Evolutionary conservation across 2,329 filamentous ascomycete genomes (phyloP).

Genomic region (Trichoderma hamatum): DNA sequence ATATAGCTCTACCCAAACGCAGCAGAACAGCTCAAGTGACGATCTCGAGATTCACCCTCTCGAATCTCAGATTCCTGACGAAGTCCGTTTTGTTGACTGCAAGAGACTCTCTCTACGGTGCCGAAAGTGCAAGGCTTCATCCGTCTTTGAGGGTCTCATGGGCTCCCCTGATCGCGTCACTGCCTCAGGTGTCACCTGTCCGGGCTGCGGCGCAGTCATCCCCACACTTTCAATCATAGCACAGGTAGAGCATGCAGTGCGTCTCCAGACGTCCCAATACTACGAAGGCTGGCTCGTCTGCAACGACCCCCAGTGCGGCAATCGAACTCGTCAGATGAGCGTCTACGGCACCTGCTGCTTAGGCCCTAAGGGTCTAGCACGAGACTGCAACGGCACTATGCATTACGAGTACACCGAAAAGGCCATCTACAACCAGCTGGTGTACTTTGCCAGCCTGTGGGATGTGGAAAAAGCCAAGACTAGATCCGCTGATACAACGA

Average conservation of each 20-base stretch:
- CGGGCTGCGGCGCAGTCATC: constrained; percentile 67
- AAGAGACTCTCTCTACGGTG: constrained; percentile 77
- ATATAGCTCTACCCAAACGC: constrained; percentile 61
- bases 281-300: constrained; percentile 93
- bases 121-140: constrained; percentile 72
- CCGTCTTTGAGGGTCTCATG: constrained; percentile 76
- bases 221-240: constrained; percentile 75
- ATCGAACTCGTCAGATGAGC: constrained; percentile 85
- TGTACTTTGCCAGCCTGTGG: constrained; percentile 84
- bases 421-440: constrained; percentile 89
- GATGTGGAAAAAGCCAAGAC: constrained; percentile 81
- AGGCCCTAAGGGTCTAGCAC: constrained; percentile 80
- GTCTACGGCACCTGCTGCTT: constrained; percentile 91
- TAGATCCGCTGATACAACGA: constrained; percentile 53
- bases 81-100: constrained; percentile 84
- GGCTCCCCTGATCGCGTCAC: constrained; percentile 63
- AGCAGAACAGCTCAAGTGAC: constrained; percentile 55
- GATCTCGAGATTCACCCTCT: constrained; percentile 83
- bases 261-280: constrained; percentile 77
- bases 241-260: constrained; percentile 84
- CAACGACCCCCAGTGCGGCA: constrained; percentile 84
- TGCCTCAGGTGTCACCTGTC: constrained; percentile 75
- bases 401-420: constrained; percentile 85
- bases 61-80: constrained; percentile 91
- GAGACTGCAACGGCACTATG: constrained; percentile 86